Base-by-base conservation (phyloP, 225 moss, liverwort and hornwort species). In the Neckera pumila region DNA sequence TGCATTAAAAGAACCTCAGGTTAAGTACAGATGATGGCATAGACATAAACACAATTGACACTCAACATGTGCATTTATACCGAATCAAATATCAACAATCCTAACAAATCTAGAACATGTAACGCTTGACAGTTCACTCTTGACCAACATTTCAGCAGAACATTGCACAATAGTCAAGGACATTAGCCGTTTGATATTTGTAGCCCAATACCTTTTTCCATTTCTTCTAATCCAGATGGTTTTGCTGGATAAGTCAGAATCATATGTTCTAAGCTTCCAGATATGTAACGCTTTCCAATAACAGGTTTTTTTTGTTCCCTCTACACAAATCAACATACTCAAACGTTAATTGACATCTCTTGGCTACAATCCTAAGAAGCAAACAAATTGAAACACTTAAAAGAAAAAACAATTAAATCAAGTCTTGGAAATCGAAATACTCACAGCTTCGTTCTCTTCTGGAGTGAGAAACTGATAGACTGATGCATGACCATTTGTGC, bases 381-480 rank as follows among this genome's bases (percentile, higher is more conserved):
- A n/a, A 81, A 65, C 62, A 26, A 63, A 18, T 14, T 49, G 27
- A n/a, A 23, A 85, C 25, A 28, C 49, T 51, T 42, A 12, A 7
- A 67, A 70, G 56, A 57, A 66, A 70, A 47, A 51, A 2, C n/a
- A 62, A 62, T 27, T 56, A 79, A 66, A 66, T 79, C 28, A 66
- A 85, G 76, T 45, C 73, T 65, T 34, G 47, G 65, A 56, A 51
- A 85, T 75, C 28, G 21, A 70, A 62, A 77, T n/a, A 86, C 96
- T 95, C 86, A 98, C 98, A 87, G 92, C 87, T 85, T 98, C 96
- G 79, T 93, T 91, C 89, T 98, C 98, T 20, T 93, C 91, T 86
- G 94, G 94, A 49, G 84, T 93, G 56, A 96, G 87, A 70, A 98
- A 94, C 42, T 95, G 93, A 91, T 94, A 98, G 33, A 83, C 90